Evolutionary conservation across 768 basidiomycete species (phyloP).

Genomic region (Pleurotus salmoneostramineus): DNA sequence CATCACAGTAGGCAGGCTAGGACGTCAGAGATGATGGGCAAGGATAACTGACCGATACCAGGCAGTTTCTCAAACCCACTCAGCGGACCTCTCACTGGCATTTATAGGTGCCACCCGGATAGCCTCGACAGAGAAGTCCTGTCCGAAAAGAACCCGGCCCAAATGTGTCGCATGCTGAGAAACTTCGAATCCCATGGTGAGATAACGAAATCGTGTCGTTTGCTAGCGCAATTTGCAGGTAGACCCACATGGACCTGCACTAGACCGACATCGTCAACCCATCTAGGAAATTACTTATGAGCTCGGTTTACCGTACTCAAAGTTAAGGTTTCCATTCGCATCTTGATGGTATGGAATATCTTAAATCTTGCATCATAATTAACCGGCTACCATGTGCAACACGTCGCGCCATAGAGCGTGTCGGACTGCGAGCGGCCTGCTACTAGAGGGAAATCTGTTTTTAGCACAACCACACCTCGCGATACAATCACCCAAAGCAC

Average conservation of each 20-base stretch:
- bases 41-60: background rate
- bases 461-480: background rate
- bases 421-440: background rate
- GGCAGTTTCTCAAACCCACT: background rate
- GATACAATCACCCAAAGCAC: background rate
- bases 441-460: background rate
- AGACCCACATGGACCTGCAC: slow-evolving; percentile 1
- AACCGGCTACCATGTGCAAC: background rate
- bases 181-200: slow-evolving; percentile 7
- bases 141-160: slow-evolving; percentile 5
- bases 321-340: too few species aligned
- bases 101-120: background rate
- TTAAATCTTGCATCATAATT: too few species aligned
- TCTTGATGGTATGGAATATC: too few species aligned
- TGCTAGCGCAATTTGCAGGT: slow-evolving; percentile 1
- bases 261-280: too few species aligned
- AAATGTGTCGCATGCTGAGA: background rate
- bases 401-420: background rate
- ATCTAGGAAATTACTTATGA: too few species aligned
- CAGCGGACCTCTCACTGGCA: background rate
- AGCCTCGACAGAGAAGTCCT: slow-evolving; percentile 5
- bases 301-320: too few species aligned
- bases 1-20: background rate
- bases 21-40: background rate
- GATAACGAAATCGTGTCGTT: slow-evolving; percentile 6